phyloP scores from a whole-genome alignment of 2,329 filamentous ascomycete genomes.

The Fusarium xylarioides region DNA sequence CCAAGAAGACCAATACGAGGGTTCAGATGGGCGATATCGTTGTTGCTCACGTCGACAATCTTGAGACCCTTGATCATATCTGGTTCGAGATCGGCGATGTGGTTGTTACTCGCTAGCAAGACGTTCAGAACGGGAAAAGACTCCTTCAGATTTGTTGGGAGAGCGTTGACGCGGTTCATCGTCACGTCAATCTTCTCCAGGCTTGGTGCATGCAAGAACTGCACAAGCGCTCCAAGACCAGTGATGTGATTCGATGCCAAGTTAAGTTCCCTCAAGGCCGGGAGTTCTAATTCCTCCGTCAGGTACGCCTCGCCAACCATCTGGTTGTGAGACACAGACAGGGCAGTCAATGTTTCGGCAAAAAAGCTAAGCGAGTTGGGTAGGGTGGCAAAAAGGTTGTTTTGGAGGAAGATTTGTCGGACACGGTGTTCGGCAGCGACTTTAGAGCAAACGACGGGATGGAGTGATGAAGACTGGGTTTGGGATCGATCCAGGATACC shows the following conservation, averaged over 20 bases:
- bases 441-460: conserved; percentile 65
- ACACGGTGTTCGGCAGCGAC: conserved; percentile 62
- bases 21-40: conserved; percentile 84
- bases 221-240: conserved; percentile 71
- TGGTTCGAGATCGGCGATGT: conserved; percentile 75
- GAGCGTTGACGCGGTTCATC: conserved; percentile 77
- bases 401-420: conserved; percentile 73
- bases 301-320: conserved; percentile 73
- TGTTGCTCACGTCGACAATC: conserved; percentile 74
- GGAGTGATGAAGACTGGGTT: conserved; percentile 68
- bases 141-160: conserved; percentile 70
- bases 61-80: conserved; percentile 78
- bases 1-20: conserved; percentile 82
- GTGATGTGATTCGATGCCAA: conserved; percentile 78
- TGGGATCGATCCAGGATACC: conserved; percentile 76
- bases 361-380: conserved; percentile 78
- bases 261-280: conserved; percentile 79
- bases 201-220: conserved; percentile 74
- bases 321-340: conserved; percentile 81
- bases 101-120: conserved; percentile 82
- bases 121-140: conserved; percentile 76
- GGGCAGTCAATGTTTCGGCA: conserved; percentile 72
- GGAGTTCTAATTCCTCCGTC: conserved; percentile 72
- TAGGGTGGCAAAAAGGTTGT: conserved; percentile 77
- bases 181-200: conserved; percentile 83